phyloP scores from a whole-genome alignment of 805 yeast genomes.

The Kluyveromyces siamensis region DNA sequence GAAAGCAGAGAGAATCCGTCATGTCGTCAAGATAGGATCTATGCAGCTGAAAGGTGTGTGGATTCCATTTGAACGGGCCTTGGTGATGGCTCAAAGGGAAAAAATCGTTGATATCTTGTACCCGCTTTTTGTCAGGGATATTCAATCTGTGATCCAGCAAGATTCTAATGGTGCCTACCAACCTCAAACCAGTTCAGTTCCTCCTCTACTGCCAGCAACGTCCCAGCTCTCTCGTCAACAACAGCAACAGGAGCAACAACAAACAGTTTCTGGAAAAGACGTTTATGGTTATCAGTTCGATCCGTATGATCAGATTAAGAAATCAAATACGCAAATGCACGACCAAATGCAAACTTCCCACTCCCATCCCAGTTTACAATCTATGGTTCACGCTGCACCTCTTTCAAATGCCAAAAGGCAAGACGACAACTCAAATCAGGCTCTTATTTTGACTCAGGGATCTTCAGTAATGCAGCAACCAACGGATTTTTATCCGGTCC shows the following conservation, averaged over 20 bases:
- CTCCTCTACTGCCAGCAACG: constrained; percentile 2
- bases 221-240: constrained; percentile 6
- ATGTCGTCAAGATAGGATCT: constrained; percentile 78
- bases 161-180: constrained; percentile 1
- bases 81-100: constrained; percentile 73
- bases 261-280: neutral
- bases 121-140: constrained; percentile 67
- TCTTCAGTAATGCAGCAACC: neutral
- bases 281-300: neutral
- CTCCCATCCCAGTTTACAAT: neutral
- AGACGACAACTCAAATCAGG: neutral
- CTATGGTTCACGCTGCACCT: neutral
- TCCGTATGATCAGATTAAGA: neutral
- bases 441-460: neutral
- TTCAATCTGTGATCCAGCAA: constrained; percentile 39
- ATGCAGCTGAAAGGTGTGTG: constrained; percentile 87
- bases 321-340: neutral
- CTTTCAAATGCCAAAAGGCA: neutral
- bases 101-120: constrained; percentile 59
- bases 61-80: constrained; percentile 81
- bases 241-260: constrained; percentile 4
- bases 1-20: constrained; percentile 66
- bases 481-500: neutral
- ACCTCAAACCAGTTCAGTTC: neutral
- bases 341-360: neutral